Percentiles rank a stretch among this genome's conserved stretches.
phyloP scores from a whole-genome alignment of 257 asterid species.

The Orobanche coerulescens region DNA sequence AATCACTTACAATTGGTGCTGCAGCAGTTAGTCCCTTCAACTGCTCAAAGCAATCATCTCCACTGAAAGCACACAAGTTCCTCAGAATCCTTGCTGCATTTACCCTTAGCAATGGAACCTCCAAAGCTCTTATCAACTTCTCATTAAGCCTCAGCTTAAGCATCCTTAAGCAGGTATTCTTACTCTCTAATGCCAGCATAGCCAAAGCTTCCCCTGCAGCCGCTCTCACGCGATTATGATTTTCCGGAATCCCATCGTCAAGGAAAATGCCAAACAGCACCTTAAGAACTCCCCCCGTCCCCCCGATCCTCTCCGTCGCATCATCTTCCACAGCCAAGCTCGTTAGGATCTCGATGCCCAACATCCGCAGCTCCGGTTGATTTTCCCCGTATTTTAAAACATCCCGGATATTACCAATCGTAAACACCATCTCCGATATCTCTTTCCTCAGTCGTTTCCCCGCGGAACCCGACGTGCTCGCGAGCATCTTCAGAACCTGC shows the following conservation, averaged over 20 bases:
- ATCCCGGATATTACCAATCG: conserved; percentile 68
- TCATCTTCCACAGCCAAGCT: conserved; percentile 70
- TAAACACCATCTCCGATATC: conserved; percentile 77
- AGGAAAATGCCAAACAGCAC: conserved; percentile 58
- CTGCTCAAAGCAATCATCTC: conserved; percentile 40
- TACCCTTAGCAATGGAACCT: conserved; percentile 42
- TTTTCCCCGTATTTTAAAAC: conserved; percentile 54
- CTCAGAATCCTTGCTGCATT: conserved; percentile 66
- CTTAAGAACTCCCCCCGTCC: conserved; percentile 70
- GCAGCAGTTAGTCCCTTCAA: conserved; percentile 45
- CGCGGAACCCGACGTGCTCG: conserved; percentile 60
- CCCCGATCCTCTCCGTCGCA: conserved; percentile 76
- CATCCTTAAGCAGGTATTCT: conserved; percentile 39
- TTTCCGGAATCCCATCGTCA: conserved; percentile 29
- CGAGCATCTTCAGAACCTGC: conserved; percentile 72
- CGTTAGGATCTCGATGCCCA: conserved; percentile 68
- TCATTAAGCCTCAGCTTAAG: conserved; percentile 36
- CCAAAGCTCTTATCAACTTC: conserved; percentile 51
- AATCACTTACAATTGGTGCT: conserved; percentile 55
- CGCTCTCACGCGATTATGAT: conserved; percentile 36
- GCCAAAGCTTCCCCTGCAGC: conserved; percentile 90
- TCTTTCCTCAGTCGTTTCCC: conserved; percentile 70
- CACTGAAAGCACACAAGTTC: conserved; percentile 64
- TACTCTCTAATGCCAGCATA: conserved; percentile 65
- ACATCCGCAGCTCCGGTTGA: conserved; percentile 52